phyloP scores from a whole-genome alignment of 176 grass and related monocot genomes.

The Oryza meridionalis region DNA sequence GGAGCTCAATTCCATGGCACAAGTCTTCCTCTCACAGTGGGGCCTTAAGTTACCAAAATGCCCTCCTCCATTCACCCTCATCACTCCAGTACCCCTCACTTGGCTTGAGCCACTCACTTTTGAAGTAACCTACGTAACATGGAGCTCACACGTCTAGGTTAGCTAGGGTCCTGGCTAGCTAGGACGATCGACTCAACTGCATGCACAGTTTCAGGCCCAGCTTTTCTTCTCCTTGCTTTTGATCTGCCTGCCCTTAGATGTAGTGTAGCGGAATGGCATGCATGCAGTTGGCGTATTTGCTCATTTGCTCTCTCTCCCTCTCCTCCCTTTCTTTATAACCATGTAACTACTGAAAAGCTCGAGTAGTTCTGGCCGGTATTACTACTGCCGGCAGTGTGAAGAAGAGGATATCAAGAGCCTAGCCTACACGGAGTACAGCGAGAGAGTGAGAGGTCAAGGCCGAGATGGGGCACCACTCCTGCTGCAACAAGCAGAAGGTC shows the following conservation, averaged over 20 bases:
- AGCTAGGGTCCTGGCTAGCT: neutral
- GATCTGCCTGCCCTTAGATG: slow-evolving; percentile 51
- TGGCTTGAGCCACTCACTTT: slow-evolving; percentile 52
- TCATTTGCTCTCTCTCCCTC: neutral
- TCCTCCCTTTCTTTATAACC: slow-evolving; percentile 57
- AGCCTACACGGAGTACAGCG: neutral
- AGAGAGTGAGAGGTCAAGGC: neutral
- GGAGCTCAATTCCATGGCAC: slow-evolving; percentile 28
- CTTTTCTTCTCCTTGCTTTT: slow-evolving; percentile 49
- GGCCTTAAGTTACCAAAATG: slow-evolving; percentile 30
- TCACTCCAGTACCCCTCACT: neutral
- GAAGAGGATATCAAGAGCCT: neutral
- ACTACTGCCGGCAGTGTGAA: neutral
- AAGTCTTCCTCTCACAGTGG: slow-evolving; percentile 34
- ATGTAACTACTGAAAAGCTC: slow-evolving; percentile 14
- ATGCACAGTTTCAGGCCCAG: slow-evolving; percentile 39
- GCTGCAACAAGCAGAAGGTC: slow-evolving; percentile 99
- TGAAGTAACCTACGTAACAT: slow-evolving; percentile 59
- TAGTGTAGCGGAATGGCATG: neutral
- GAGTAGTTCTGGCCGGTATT: neutral
- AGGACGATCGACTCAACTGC: slow-evolving; percentile 10
- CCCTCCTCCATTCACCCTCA: neutral
- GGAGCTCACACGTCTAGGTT: slow-evolving; percentile 42
- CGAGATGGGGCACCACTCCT: slow-evolving; percentile 95
- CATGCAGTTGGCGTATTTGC: slow-evolving; percentile 30